A percentile compares a stretch with the other conserved stretches of the same genome.
These are phyloP conservation scores for Volvox africanus DNA, from an alignment of 139 green algal genomes.

Conservation along the genomic window DNA sequence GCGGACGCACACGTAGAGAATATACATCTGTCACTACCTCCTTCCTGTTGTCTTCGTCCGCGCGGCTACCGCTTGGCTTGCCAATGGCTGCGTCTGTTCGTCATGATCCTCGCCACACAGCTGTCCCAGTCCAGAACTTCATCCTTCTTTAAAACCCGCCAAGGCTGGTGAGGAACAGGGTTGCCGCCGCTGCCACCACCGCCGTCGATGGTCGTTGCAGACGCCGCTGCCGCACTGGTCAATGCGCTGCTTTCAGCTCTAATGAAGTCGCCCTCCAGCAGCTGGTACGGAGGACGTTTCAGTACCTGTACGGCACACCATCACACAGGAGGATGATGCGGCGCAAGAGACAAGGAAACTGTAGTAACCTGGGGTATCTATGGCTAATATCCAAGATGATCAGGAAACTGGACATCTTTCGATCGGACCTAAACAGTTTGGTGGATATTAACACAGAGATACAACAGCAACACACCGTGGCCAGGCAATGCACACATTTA, in stretches of 20 bases:
- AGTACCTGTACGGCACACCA: slow-evolving; percentile 34
- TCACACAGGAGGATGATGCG: too few species aligned
- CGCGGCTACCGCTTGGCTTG: slow-evolving; percentile 25
- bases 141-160: slow-evolving; percentile 60
- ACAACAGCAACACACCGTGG: too few species aligned
- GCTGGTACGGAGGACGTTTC: slow-evolving; percentile 58
- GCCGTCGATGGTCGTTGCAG: neutral
- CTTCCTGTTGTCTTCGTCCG: too few species aligned
- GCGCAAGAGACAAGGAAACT: too few species aligned
- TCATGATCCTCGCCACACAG: slow-evolving; percentile 65
- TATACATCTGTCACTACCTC: too few species aligned
- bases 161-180: neutral
- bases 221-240: slow-evolving; percentile 17
- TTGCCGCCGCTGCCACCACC: neutral
- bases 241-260: slow-evolving; percentile 64
- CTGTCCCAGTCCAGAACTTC: slow-evolving; percentile 54
- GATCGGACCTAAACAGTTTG: too few species aligned
- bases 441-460: too few species aligned
- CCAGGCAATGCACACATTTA: too few species aligned
- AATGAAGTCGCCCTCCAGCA: slow-evolving; percentile 71
- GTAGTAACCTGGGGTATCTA: too few species aligned
- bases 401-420: too few species aligned
- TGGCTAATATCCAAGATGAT: too few species aligned
- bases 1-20: too few species aligned
- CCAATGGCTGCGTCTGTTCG: slow-evolving; percentile 57